phyloP scores from a whole-genome alignment of 805 yeast species.

The Nakazawaea anatomiae region DNA sequence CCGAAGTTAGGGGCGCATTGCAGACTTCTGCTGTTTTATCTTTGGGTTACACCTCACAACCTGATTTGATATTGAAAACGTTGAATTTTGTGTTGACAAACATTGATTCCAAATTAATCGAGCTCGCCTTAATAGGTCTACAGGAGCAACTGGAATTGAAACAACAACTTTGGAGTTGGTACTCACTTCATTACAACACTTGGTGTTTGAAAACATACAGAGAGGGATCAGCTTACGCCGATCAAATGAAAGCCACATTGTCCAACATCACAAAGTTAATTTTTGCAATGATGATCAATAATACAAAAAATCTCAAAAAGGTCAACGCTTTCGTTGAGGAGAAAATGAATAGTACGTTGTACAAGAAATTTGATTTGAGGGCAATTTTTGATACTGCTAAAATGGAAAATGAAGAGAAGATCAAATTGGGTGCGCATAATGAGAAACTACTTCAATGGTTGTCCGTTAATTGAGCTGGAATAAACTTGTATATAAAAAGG shows the following conservation, averaged over 20 bases:
- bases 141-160: constrained; percentile 27
- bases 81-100: constrained; percentile 53
- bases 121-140: constrained; percentile 52
- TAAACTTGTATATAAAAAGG: background rate
- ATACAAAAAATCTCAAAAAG: constrained; percentile 14
- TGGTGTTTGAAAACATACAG: constrained; percentile 46
- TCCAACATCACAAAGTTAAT: constrained; percentile 35
- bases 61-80: constrained; percentile 43
- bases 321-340: constrained; percentile 16
- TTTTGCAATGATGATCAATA: constrained; percentile 23
- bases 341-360: constrained; percentile 9
- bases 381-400: constrained; percentile 16
- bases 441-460: constrained; percentile 12
- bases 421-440: constrained; percentile 19
- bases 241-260: constrained; percentile 39
- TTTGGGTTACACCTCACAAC: constrained; percentile 41
- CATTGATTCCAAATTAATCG: constrained; percentile 49
- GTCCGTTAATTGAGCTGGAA: background rate
- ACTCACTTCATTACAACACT: constrained; percentile 39
- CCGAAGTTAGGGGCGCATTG: constrained; percentile 25
- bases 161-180: constrained; percentile 52
- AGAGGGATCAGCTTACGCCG: constrained; percentile 38
- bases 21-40: constrained; percentile 54
- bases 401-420: constrained; percentile 17
- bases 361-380: constrained; percentile 1